Percentiles rank a stretch among this genome's conserved stretches.
Conservation (phyloP, 176 grass and related monocot species). For the Cymbopogon citratus region DNA sequence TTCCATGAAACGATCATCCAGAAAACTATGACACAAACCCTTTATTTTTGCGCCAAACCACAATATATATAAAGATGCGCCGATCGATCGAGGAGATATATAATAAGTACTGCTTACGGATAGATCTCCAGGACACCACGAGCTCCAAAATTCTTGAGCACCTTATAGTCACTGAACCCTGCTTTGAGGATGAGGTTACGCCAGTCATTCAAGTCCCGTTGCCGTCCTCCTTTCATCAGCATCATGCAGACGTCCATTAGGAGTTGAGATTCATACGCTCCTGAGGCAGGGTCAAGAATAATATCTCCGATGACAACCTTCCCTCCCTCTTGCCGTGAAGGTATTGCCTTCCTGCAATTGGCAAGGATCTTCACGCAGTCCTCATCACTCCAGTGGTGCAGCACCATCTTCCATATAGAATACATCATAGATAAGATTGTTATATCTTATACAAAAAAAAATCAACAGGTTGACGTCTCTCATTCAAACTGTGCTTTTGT, state of each 20-base stretch:
- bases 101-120: not conserved
- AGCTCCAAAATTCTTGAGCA: conserved; percentile 13
- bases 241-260: conserved; percentile 42
- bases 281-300: not conserved
- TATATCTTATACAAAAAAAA: too few relatives aligned
- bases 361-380: conserved; percentile 42
- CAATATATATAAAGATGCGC: not conserved
- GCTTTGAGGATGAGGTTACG: conserved; percentile 21
- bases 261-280: conserved; percentile 18
- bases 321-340: conserved; percentile 15
- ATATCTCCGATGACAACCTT: conserved; percentile 37
- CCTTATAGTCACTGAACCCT: conserved; percentile 30
- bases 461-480: too few relatives aligned
- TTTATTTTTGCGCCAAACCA: conserved; percentile 2
- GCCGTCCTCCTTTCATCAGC: conserved; percentile 7
- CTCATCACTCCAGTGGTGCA: conserved; percentile 40
- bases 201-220: conserved; percentile 35
- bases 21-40: not conserved
- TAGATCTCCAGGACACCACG: conserved; percentile 20
- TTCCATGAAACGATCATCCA: not conserved
- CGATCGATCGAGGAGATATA: not conserved
- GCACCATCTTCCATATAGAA: not conserved
- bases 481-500: too few relatives aligned
- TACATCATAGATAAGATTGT: not conserved
- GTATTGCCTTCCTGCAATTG: conserved; percentile 36